Base-by-base conservation (phyloP, 345 rosid genomes). In the Erodium maritimum region DNA sequence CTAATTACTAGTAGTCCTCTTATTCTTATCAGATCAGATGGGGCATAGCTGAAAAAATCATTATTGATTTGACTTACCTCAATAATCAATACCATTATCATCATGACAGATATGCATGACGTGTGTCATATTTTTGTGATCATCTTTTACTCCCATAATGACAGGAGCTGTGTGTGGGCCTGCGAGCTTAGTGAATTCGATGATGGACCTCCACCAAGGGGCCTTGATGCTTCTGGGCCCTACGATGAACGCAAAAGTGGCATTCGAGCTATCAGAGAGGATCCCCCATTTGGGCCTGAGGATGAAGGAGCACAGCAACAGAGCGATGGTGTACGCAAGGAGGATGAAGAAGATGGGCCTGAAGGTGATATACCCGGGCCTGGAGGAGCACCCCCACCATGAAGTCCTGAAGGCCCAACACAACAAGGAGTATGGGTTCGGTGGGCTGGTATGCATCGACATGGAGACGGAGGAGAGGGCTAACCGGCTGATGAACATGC, bases 151-250 rank as follows among this genome's bases (percentile, higher is more conserved):
- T 25, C 33, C 33, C 33, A 25, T 7, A 25, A 25, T 25, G 20
- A 23, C 66, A 89, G 96, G 99, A 11, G 99, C 96, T 20, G 85
- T 87, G 21, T 90, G 97, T 65, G 97, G 97, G 24, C 85, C 95
- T 0, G 97, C 80, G 9, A 76, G 73, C 70, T 70, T 90, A 17
- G 90, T 93, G 79, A 87, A 83, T 73, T 80, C 88, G 17, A 90
- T 93, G 96, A 87, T 90, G 99, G 96, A 85, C 63, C 88, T 93
- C 10, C 91, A 79, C 62, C 94, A 83, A 51, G 99, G 99, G 19
- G n/a, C 88, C 6, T 54, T 93, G 19, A 87, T 93, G 99, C 85
- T 93, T 12, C 65, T 93, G 0, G 97, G 99, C 18, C 99, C 99
- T 33, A 93, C 99, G 21, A 93, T 90, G 99, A 93, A 93, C 51